Percentiles rank a stretch among this genome's conserved stretches.
Evolutionary conservation across 1,284 basidiomycete genomes (phyloP).

Genomic region (Amylostereum areolatum): DNA sequence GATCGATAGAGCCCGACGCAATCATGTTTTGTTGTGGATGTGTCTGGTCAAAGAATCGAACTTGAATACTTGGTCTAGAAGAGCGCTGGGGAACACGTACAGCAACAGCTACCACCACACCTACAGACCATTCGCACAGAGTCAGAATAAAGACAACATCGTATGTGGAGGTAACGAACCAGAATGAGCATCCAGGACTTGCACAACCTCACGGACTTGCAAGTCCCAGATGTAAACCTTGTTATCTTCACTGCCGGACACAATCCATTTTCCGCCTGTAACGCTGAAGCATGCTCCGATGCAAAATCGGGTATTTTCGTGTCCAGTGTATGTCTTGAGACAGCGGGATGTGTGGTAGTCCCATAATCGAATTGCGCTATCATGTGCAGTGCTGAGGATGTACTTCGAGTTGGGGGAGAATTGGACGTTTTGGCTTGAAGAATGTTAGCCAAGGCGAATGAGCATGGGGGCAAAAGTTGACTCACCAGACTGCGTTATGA

Average conservation of each 20-base stretch:
- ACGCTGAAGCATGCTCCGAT: slow-evolving; percentile 77
- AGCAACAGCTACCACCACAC: slow-evolving; percentile 71
- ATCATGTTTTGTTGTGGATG: slow-evolving; percentile 81
- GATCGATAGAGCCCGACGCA: slow-evolving; percentile 77
- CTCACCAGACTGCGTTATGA: slow-evolving; percentile 80
- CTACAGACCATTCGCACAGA: slow-evolving; percentile 24
- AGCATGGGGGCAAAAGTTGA: slow-evolving; percentile 4
- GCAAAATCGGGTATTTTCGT: slow-evolving; percentile 76
- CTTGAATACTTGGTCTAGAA: background rate
- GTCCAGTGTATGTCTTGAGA: slow-evolving; percentile 86
- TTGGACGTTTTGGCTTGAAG: slow-evolving; percentile 70
- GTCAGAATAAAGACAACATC: background rate
- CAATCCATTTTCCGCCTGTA: slow-evolving; percentile 82
- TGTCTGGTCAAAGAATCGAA: slow-evolving; percentile 39
- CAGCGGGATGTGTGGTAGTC: slow-evolving; percentile 90
- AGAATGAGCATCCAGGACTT: slow-evolving; percentile 71
- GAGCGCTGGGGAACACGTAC: slow-evolving; percentile 29
- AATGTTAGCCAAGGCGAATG: slow-evolving; percentile 4
- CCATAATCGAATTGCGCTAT: slow-evolving; percentile 90
- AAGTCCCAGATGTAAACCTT: slow-evolving; percentile 91
- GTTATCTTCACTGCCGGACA: slow-evolving; percentile 88
- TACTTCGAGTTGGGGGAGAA: slow-evolving; percentile 96
- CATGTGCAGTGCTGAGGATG: slow-evolving; percentile 87
- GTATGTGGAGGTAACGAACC: slow-evolving; percentile 32
- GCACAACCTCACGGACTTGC: slow-evolving; percentile 78